phyloP scores from a whole-genome alignment of 2,329 filamentous ascomycete species.

The Nigrograna mackinnonii region DNA sequence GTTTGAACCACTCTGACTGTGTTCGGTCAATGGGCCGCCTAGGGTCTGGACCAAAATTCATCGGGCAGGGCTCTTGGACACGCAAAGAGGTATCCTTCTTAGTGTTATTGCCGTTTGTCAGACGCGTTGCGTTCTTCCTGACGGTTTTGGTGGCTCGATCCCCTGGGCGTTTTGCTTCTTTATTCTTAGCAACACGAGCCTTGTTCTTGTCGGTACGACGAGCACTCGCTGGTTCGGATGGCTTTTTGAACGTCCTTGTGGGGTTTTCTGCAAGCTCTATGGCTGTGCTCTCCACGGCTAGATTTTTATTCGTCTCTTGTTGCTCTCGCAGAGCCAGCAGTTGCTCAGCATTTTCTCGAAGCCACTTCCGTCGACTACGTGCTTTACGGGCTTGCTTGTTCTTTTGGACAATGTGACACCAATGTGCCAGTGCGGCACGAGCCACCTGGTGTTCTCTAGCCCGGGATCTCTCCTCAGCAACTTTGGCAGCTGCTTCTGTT shows the following conservation, averaged over 20 bases:
- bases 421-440: constrained; percentile 5
- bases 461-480: not conserved
- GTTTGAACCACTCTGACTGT: constrained; percentile 54
- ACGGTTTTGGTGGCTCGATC: no score
- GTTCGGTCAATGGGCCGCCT: constrained; percentile 46
- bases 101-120: no score
- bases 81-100: no score
- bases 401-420: constrained; percentile 25
- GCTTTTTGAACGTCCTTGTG: constrained; percentile 14
- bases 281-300: no score
- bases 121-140: no score
- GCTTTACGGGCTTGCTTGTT: constrained; percentile 24
- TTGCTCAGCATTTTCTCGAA: constrained; percentile 22
- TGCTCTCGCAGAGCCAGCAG: constrained; percentile 4
- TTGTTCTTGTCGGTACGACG: constrained; percentile 9
- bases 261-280: no score
- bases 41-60: no score
- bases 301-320: not conserved
- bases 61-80: no score
- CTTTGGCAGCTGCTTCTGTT: not conserved
- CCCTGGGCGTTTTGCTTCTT: constrained; percentile 1
- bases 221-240: constrained; percentile 16
- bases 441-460: no score
- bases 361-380: constrained; percentile 23
- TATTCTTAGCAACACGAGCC: not conserved